phyloP scores from a whole-genome alignment of 805 yeast species.

The Metschnikowia dekortorum region DNA sequence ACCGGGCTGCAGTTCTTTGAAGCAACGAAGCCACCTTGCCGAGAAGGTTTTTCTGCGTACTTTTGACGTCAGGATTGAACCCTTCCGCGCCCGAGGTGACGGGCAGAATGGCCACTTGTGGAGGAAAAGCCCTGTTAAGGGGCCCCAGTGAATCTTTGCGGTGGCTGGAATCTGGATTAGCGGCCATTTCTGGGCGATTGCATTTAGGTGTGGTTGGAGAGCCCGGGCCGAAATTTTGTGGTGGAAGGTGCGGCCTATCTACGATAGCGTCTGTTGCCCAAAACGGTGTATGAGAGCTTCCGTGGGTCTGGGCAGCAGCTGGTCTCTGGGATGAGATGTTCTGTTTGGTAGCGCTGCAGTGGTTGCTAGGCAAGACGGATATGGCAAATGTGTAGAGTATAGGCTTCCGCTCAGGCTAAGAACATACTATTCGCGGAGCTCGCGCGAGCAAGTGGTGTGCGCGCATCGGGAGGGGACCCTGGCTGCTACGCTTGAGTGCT shows the following conservation, averaged over 20 bases:
- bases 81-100: background rate
- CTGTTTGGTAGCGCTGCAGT: background rate
- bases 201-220: background rate
- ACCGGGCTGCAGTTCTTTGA: constrained; percentile 21
- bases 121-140: background rate
- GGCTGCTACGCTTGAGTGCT: background rate
- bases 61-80: background rate
- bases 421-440: background rate
- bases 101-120: constrained; percentile 4
- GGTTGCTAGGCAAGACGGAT: background rate
- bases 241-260: background rate
- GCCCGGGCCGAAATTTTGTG: background rate
- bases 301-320: background rate
- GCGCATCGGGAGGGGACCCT: background rate
- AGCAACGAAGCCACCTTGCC: constrained; percentile 32
- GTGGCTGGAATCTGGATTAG: background rate
- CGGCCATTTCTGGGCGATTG: background rate
- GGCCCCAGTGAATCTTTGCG: background rate
- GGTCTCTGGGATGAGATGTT: background rate
- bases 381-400: background rate
- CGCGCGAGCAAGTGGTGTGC: constrained; percentile 3
- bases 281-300: background rate
- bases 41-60: constrained; percentile 20
- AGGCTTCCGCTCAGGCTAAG: background rate
- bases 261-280: background rate